Evolutionary conservation across 805 yeast genomes (phyloP).

Genomic region (Myxozyma melibiosi): DNA sequence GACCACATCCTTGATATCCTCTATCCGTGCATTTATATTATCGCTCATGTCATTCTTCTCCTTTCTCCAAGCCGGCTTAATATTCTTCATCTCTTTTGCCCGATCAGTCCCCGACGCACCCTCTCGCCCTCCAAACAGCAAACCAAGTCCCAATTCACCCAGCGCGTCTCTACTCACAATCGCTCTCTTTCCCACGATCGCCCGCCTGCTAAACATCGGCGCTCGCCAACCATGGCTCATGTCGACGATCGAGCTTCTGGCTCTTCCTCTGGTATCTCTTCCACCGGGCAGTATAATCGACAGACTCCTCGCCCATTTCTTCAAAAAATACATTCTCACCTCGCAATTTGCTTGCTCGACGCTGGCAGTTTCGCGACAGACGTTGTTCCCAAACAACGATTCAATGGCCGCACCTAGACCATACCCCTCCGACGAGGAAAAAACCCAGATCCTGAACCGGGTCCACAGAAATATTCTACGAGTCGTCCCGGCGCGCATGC

Average conservation of each 20-base stretch:
- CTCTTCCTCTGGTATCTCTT: conserved; percentile 27
- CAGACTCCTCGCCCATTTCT: conserved; percentile 23
- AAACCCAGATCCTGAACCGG: conserved; percentile 36
- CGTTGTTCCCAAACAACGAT: conserved; percentile 54
- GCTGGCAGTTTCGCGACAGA: conserved; percentile 43
- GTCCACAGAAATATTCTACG: conserved; percentile 28
- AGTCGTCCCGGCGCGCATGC: conserved; percentile 29
- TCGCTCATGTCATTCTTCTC: conserved; percentile 15
- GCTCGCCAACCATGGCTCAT: conserved; percentile 33
- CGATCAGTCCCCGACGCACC: conserved; percentile 4
- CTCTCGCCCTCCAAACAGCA: neutral
- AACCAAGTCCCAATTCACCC: neutral
- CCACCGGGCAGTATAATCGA: conserved; percentile 30
- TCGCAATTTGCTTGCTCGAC: conserved; percentile 22
- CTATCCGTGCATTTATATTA: neutral
- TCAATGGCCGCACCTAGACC: conserved; percentile 53
- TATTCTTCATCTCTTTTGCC: conserved; percentile 19
- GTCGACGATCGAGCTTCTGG: conserved; percentile 29
- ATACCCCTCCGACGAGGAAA: conserved; percentile 49
- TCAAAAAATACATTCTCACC: conserved; percentile 25
- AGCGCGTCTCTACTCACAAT: conserved; percentile 25
- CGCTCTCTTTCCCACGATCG: conserved; percentile 32
- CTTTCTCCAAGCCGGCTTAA: conserved; percentile 21
- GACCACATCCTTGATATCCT: neutral
- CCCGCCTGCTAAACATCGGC: conserved; percentile 27